Percentiles rank a stretch among this genome's conserved stretches.
phyloP scores from a whole-genome alignment of 495 filamentous ascomycete species.

The Penicillium daleae region DNA sequence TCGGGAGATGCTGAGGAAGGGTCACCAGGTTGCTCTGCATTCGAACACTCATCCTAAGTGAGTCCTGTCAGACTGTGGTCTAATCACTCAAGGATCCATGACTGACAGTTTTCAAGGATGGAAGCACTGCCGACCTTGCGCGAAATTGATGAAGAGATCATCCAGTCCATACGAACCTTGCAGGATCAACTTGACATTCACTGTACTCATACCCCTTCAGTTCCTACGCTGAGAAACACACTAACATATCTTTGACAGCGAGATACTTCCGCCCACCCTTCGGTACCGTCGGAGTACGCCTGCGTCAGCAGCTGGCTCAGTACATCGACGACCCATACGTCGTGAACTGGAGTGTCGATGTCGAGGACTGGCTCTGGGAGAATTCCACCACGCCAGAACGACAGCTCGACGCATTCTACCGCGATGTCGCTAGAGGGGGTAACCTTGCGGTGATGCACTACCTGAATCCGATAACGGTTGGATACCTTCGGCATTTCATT shows the following conservation, averaged over 20 bases:
- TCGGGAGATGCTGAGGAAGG: conserved; percentile 62
- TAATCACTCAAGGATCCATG: neutral
- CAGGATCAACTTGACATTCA: conserved; percentile 51
- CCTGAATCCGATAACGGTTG: conserved; percentile 67
- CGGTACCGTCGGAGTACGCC: conserved; percentile 72
- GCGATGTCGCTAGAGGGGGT: conserved; percentile 66
- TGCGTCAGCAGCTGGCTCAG: conserved; percentile 64
- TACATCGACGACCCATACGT: conserved; percentile 58
- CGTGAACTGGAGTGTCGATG: conserved; percentile 76
- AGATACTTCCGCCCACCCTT: conserved; percentile 78
- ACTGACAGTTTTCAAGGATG: conserved; percentile 46
- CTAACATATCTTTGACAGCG: conserved; percentile 29
- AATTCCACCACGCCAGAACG: conserved; percentile 66
- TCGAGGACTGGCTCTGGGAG: conserved; percentile 80
- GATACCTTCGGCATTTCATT: conserved; percentile 71
- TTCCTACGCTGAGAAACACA: neutral
- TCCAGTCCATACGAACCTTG: conserved; percentile 63
- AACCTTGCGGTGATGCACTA: conserved; percentile 82
- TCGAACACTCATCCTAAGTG: conserved; percentile 72
- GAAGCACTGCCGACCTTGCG: conserved; percentile 62
- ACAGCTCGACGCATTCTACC: conserved; percentile 74
- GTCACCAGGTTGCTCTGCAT: conserved; percentile 78
- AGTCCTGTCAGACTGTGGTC: conserved; percentile 4
- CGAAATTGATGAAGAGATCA: conserved; percentile 72
- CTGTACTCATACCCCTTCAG: conserved; percentile 26